Evolutionary conservation across 2,329 filamentous ascomycete species (phyloP).

Genomic region (Fusarium sp.): DNA sequence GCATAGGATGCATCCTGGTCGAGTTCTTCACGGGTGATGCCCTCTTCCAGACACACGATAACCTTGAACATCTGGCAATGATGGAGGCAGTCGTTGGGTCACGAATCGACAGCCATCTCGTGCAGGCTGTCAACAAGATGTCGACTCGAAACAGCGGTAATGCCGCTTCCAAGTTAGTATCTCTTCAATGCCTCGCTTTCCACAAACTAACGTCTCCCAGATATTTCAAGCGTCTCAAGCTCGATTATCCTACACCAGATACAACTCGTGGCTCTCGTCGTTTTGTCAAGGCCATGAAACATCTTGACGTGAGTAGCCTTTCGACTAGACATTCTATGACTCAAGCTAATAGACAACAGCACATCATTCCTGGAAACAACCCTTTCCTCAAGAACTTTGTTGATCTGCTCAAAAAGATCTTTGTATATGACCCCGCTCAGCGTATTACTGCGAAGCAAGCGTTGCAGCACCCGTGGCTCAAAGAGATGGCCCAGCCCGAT

Average conservation of each 20-base stretch:
- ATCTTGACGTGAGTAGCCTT: conserved; percentile 63
- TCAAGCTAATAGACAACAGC: conserved; percentile 54
- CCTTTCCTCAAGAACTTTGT: conserved; percentile 71
- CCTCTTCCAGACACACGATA: conserved; percentile 78
- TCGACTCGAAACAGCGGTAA: conserved; percentile 67
- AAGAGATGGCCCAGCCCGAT: conserved; percentile 70
- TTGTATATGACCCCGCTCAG: conserved; percentile 73
- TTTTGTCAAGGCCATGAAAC: conserved; percentile 80
- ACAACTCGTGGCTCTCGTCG: conserved; percentile 72
- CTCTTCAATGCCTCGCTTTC: background rate
- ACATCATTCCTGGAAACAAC: conserved; percentile 71
- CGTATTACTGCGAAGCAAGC: conserved; percentile 75
- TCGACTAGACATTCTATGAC: background rate
- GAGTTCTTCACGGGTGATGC: conserved; percentile 79
- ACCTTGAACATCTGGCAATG: conserved; percentile 79
- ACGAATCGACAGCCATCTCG: conserved; percentile 68
- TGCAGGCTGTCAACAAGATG: conserved; percentile 62
- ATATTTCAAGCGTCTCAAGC: conserved; percentile 73
- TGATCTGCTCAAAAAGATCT: conserved; percentile 73
- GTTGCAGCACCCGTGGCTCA: conserved; percentile 75
- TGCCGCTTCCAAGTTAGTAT: conserved; percentile 70
- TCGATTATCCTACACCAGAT: conserved; percentile 73
- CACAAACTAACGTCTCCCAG: conserved; percentile 54
- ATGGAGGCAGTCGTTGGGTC: conserved; percentile 75
- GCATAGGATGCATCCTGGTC: conserved; percentile 77